Base-by-base conservation (phyloP, 257 asterid genomes). In the Fraxinus excelsior region DNA sequence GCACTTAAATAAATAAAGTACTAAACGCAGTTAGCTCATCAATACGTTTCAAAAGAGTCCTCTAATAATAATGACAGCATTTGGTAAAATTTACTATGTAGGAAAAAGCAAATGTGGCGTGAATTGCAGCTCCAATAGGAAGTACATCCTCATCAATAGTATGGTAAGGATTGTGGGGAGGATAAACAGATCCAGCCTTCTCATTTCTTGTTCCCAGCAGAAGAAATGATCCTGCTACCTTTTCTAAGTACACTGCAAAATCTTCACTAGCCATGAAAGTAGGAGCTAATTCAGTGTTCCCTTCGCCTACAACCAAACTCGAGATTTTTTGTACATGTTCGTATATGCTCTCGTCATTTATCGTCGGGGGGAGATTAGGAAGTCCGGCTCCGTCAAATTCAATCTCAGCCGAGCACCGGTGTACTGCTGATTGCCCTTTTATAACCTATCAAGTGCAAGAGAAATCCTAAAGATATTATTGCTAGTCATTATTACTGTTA, bases 81-180 rank as follows among this genome's bases (percentile, higher is more conserved):
- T 71, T 18, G 28, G 49, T 77, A 3, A 75, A 79, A 66, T 67
- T 78, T 3, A 72, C 31, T 23, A 87, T 79, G 58, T 81, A 87
- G n/a, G 88, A 76, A 79, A 80, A 35, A 0, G 94, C 94, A 81
- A 89, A 85, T 16, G 85, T 51, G 26, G 90, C 87, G 80, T 89
- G 91, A 21, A 84, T 75, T 51, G 94, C 87, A 28, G 94, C 91
- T 53, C 94, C 94, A 72, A 75, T 80, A 5, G 91, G 90, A 26
- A 87, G 85, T 12, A 84, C 87, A 70, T 84, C 86, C 66, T 89
- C 94, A 83, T 87, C 91, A 70, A 87, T 80, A 31, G 83, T 81
- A 78, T 79, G 86, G 64, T 82, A 76, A 60, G 90, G 94, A 69
- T 72, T 85, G 23, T 89, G 94, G 34, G 89, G 89, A 19, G 90